phyloP scores from a whole-genome alignment of 345 rosid genomes.

The Conringia planisiliqua region DNA sequence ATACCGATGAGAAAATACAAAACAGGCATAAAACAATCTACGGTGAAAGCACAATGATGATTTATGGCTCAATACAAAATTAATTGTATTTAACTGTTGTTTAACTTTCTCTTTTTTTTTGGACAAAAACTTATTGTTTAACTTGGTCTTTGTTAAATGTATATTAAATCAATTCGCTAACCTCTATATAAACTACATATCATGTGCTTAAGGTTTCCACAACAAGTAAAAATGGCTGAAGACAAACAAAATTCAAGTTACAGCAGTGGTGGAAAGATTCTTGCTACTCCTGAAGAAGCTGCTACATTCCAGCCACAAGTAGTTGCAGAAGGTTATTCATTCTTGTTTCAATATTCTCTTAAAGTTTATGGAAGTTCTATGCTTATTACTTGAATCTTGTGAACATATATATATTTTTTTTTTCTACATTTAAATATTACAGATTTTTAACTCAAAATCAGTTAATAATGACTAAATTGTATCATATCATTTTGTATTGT shows the following conservation, averaged over 20 bases:
- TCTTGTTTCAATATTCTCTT: neutral
- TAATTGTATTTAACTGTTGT: neutral
- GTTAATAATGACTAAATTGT: neutral
- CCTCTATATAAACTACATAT: neutral
- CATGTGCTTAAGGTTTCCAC: neutral
- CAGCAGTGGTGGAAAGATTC: conserved; percentile 20
- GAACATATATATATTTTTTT: neutral
- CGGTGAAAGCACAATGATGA: neutral
- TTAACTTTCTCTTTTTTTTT: neutral
- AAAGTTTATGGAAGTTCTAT: neutral
- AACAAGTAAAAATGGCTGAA: conserved; percentile 21
- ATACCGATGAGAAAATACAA: neutral
- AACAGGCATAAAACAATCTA: neutral
- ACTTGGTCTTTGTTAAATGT: neutral
- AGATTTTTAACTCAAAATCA: neutral
- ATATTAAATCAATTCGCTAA: neutral
- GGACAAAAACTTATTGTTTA: too few relatives aligned
- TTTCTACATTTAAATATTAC: neutral
- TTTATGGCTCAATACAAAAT: neutral
- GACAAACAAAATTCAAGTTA: conserved; percentile 1
- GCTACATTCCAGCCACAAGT: conserved; percentile 26
- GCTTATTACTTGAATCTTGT: neutral
- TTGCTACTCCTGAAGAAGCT: conserved; percentile 36
- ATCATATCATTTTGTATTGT: neutral
- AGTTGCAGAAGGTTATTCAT: conserved; percentile 19